Evolutionary conservation across 306 rosid genomes (phyloP).

Genomic region (Oemleria cerasiformis): DNA sequence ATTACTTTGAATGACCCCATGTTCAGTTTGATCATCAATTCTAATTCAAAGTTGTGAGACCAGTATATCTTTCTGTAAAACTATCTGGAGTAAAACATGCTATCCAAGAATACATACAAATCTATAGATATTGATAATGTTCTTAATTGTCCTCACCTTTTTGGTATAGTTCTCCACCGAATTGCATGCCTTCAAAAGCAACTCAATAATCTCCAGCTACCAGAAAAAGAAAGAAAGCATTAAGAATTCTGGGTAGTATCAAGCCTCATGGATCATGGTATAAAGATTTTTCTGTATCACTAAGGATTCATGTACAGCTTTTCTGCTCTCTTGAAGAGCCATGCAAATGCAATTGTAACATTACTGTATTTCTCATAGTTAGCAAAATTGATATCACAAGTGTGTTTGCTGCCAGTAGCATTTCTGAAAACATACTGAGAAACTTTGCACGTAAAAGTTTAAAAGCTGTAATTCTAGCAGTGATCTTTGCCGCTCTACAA

Average conservation of each 20-base stretch:
- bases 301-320: background rate
- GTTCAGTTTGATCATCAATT: background rate
- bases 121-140: background rate
- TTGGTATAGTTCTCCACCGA: constrained; percentile 45
- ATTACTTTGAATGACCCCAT: background rate
- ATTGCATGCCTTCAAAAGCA: constrained; percentile 70
- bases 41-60: background rate
- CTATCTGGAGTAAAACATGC: background rate
- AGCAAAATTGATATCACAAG: background rate
- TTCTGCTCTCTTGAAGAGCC: background rate
- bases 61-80: background rate
- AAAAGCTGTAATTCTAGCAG: constrained; percentile 1
- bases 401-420: background rate
- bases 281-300: background rate
- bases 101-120: background rate
- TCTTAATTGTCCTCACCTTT: constrained; percentile 46
- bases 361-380: background rate
- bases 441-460: background rate
- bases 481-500: background rate
- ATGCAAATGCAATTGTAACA: background rate
- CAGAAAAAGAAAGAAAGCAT: constrained; percentile 15
- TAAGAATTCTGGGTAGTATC: constrained; percentile 23
- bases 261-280: constrained; percentile 3
- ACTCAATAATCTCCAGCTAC: constrained; percentile 70
- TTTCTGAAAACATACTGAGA: background rate